phyloP scores from a whole-genome alignment of 139 green algal genomes.

The Chlorella sp. region DNA sequence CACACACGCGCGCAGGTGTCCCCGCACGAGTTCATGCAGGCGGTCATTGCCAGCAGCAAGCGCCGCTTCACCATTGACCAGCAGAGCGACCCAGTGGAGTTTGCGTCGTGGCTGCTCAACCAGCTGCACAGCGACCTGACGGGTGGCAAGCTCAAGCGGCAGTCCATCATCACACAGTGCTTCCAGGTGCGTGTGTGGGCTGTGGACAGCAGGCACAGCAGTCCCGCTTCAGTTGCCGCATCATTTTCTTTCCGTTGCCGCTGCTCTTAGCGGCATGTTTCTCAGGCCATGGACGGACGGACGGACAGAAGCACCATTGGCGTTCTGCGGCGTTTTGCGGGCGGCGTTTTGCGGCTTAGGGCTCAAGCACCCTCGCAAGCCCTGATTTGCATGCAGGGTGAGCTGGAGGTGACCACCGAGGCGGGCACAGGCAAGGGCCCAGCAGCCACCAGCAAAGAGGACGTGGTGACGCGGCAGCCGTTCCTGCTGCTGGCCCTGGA shows the following conservation, averaged over 20 bases:
- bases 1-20: conserved; percentile 69
- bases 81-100: conserved; percentile 82
- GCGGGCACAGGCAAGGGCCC: conserved; percentile 66
- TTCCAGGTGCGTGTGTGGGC: conserved; percentile 81
- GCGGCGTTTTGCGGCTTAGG: no score
- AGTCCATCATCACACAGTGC: conserved; percentile 81
- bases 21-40: conserved; percentile 96
- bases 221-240: no score
- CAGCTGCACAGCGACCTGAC: conserved; percentile 83
- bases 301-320: no score
- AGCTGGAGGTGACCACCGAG: conserved; percentile 82
- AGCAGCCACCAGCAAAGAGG: conserved; percentile 26
- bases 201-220: no score
- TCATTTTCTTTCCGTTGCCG: no score
- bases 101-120: conserved; percentile 93
- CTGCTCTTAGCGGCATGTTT: no score
- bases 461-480: conserved; percentile 61
- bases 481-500: conserved; percentile 93
- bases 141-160: conserved; percentile 68
- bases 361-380: no score
- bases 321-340: no score
- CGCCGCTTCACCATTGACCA: conserved; percentile 84
- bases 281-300: no score
- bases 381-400: conserved; percentile 68
- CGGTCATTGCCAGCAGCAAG: conserved; percentile 70